These are phyloP conservation scores for Scleromitrula shiraiana DNA, from an alignment of 2,329 filamentous ascomycete species.

Conservation along the genomic window DNA sequence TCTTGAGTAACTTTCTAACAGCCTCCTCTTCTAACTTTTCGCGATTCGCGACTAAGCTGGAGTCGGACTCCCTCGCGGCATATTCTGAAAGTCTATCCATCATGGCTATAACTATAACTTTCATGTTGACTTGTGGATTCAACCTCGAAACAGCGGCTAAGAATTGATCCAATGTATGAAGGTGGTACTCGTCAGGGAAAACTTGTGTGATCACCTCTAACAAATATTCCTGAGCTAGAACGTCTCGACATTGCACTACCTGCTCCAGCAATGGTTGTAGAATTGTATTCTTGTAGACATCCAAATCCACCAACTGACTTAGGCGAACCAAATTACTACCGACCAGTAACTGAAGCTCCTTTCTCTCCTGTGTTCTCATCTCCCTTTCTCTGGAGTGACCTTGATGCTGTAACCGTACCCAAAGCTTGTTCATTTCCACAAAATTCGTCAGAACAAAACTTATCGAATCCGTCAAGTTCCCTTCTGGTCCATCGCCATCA, in stretches of 20 bases:
- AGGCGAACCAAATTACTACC: constrained; percentile 93
- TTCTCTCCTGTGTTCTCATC: constrained; percentile 84
- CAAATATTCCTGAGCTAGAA: constrained; percentile 93
- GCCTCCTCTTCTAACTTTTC: constrained; percentile 80
- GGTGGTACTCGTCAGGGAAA: constrained; percentile 96
- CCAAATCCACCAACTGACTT: constrained; percentile 90
- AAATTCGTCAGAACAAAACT: constrained; percentile 98
- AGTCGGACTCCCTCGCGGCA: constrained; percentile 78
- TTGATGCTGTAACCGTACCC: constrained; percentile 95
- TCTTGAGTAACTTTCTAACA: constrained; percentile 67
- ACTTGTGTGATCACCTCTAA: constrained; percentile 98
- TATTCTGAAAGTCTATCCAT: constrained; percentile 96
- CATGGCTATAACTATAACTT: constrained; percentile 92
- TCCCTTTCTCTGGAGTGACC: constrained; percentile 93
- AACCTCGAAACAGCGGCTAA: constrained; percentile 85
- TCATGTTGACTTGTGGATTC: constrained; percentile 95
- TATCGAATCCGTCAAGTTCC: constrained; percentile 93
- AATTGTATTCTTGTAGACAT: constrained; percentile 87
- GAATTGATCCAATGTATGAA: constrained; percentile 93
- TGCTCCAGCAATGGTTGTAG: constrained; percentile 86
- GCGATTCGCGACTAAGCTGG: constrained; percentile 60
- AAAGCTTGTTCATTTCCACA: constrained; percentile 99
- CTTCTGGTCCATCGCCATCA: constrained; percentile 82
- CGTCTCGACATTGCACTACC: constrained; percentile 95
- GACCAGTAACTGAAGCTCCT: constrained; percentile 90